Percentiles rank a stretch among this genome's conserved stretches.
These are phyloP conservation scores for Metschnikowia amazonensis DNA, from an alignment of 805 yeast genomes.

Conservation along the genomic window DNA sequence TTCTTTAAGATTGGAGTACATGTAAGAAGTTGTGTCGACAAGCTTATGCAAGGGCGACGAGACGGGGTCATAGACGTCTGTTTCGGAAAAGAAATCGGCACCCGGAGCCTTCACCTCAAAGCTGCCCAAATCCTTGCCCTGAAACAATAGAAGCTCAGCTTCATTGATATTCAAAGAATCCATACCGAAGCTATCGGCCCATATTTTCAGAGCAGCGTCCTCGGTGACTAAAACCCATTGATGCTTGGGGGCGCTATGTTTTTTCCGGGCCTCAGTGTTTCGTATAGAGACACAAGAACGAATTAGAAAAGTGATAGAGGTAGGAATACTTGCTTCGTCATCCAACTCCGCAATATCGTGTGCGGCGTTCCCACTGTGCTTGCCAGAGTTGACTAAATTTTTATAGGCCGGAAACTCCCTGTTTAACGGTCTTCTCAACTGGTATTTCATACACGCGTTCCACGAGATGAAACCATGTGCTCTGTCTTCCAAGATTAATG, in stretches of 20 bases:
- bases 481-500: constrained; percentile 36
- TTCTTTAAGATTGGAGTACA: constrained; percentile 9
- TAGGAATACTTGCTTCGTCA: constrained; percentile 2
- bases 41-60: constrained; percentile 12
- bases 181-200: constrained; percentile 56
- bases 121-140: constrained; percentile 33
- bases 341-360: not conserved
- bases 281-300: constrained; percentile 57
- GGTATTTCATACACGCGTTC: constrained; percentile 45
- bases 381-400: not conserved
- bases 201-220: constrained; percentile 47
- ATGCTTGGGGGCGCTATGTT: constrained; percentile 18
- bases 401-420: constrained; percentile 47
- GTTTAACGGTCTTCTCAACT: constrained; percentile 33
- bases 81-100: constrained; percentile 18
- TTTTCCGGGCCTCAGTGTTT: constrained; percentile 34
- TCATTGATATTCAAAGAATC: constrained; percentile 49
- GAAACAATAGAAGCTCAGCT: constrained; percentile 43
- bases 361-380: not conserved
- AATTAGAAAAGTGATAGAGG: constrained; percentile 27
- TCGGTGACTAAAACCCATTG: constrained; percentile 64
- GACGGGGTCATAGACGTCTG: constrained; percentile 12
- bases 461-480: constrained; percentile 48
- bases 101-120: constrained; percentile 27
- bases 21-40: constrained; percentile 16